Base-by-base conservation (phyloP, 1,284 basidiomycete species). In the Earliella scabrosa region DNA sequence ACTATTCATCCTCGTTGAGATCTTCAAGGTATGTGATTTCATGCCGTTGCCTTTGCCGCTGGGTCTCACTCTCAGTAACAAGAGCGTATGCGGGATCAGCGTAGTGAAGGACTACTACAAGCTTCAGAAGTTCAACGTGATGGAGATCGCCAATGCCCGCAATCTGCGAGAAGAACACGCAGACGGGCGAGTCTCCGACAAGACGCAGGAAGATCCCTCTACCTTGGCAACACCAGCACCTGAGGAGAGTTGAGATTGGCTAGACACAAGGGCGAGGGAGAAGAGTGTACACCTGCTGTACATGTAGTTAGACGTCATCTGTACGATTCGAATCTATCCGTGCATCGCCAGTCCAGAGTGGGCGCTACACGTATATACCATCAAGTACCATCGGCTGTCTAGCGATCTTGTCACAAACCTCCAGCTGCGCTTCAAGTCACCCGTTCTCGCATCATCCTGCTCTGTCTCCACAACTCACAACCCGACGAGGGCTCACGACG, bases 11-110 rank as follows among this genome's bases (percentile, higher is more conserved):
- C 77, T 93, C 7, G 83, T 92, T 4, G 90, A 93, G 65, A 77
- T 93, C 10, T 92, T 92, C 78, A 93, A 92, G 81, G 91, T 87
- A 50, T 46, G 29, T n/a, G 18, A 74, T 8, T 18, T 63, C 44
- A 9, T 38, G 11, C 13, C 20, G 38, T 26, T 11, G 23, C 32
- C 34, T 18, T 7, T n/a, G 13, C 9, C 27, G 18, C 18, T 11
- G 7, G 16, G 8, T 31, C 9, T 29, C 26, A 24, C n/a, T 32
- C 16, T 31, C 56, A 21, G 14, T 56, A 21, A 63, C n/a, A n/a
- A 92, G 90, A 85, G 82, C 56, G 75, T 88, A 1, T 92, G 87
- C 61, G 87, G 90, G 3, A 76, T 92, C 29, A 84, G 87, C 52
- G 74, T 92, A 21, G 85, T 92, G 2, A 78, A 80, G 60, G 82